Conservation (phyloP, 352 stramenopile species). For the Phytophthora crassamura region DNA sequence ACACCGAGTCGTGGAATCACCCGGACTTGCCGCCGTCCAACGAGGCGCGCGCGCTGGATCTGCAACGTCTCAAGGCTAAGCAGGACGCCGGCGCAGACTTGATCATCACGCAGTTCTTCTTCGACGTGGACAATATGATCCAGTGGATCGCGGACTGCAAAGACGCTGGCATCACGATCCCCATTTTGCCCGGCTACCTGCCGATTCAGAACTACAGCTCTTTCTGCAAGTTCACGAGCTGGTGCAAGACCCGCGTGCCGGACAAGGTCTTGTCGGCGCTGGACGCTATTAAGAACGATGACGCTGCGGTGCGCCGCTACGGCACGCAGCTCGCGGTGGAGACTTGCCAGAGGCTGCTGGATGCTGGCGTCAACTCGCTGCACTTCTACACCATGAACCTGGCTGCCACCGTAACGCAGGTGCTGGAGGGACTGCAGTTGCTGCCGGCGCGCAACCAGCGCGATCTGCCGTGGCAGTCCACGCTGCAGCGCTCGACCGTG, state of each 20-base stretch:
- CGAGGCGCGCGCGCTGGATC: slow-evolving; percentile 85
- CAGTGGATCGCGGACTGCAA: slow-evolving; percentile 96
- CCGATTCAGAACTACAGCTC: slow-evolving; percentile 94
- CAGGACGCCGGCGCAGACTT: slow-evolving; percentile 97
- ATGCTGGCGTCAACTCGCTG: slow-evolving; percentile 75
- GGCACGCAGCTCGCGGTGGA: slow-evolving; percentile 94
- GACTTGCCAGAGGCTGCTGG: slow-evolving; percentile 92
- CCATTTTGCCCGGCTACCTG: slow-evolving; percentile 95
- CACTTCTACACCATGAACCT: slow-evolving; percentile 98
- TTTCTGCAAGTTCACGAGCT: slow-evolving; percentile 98
- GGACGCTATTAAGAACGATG: slow-evolving; percentile 94
- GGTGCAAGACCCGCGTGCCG: slow-evolving; percentile 97
- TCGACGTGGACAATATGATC: slow-evolving; percentile 97
- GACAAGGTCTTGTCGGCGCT: slow-evolving; percentile 80
- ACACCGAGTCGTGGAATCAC: slow-evolving; percentile 88
- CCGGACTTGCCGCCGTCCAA: slow-evolving; percentile 82
- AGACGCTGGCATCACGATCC: slow-evolving; percentile 93
- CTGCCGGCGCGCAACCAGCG: slow-evolving; percentile 67
- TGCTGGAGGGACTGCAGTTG: slow-evolving; percentile 83
- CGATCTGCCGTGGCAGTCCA: slow-evolving; percentile 78
- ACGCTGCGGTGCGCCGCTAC: slow-evolving; percentile 93
- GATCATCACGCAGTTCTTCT: slow-evolving; percentile 99
- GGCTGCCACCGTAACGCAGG: slow-evolving; percentile 84
- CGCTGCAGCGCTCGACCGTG: slow-evolving; percentile 65
- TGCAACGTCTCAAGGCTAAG: slow-evolving; percentile 98